phyloP scores from a whole-genome alignment of 2,329 filamentous ascomycete genomes.

The Corynespora cassiicola region DNA sequence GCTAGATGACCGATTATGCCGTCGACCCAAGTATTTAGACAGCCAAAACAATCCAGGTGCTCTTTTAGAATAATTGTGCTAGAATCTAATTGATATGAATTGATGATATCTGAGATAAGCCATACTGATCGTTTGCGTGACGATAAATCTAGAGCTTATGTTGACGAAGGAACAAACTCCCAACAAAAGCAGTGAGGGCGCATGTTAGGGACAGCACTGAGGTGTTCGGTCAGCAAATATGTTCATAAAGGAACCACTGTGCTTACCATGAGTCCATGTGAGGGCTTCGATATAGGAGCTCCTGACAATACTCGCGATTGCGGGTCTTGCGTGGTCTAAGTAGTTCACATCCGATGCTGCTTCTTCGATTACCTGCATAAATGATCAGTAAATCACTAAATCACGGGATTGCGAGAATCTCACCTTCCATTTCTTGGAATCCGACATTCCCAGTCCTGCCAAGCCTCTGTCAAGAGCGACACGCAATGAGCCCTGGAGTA shows the following conservation, averaged over 20 bases:
- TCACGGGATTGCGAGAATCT: background rate
- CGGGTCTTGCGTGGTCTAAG: conserved; percentile 19
- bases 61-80: too few relatives aligned
- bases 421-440: conserved; percentile 8
- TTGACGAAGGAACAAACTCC: conserved; percentile 23
- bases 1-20: too few relatives aligned
- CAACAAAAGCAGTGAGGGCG: conserved; percentile 23
- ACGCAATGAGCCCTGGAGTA: conserved; percentile 27
- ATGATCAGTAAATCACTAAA: background rate
- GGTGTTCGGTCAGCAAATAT: conserved; percentile 1
- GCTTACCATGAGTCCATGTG: conserved; percentile 30
- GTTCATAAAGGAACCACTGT: background rate
- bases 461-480: conserved; percentile 20
- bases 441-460: conserved; percentile 12
- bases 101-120: too few relatives aligned
- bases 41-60: too few relatives aligned
- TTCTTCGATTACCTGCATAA: conserved; percentile 21
- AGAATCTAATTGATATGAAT: too few relatives aligned
- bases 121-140: too few relatives aligned
- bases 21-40: too few relatives aligned
- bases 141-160: conserved; percentile 24
- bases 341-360: conserved; percentile 29
- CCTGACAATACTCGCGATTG: conserved; percentile 17
- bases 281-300: conserved; percentile 28
- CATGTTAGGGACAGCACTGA: conserved; percentile 25